phyloP scores from a whole-genome alignment of 2,329 filamentous ascomycete genomes.

The Fusarium sp. region DNA sequence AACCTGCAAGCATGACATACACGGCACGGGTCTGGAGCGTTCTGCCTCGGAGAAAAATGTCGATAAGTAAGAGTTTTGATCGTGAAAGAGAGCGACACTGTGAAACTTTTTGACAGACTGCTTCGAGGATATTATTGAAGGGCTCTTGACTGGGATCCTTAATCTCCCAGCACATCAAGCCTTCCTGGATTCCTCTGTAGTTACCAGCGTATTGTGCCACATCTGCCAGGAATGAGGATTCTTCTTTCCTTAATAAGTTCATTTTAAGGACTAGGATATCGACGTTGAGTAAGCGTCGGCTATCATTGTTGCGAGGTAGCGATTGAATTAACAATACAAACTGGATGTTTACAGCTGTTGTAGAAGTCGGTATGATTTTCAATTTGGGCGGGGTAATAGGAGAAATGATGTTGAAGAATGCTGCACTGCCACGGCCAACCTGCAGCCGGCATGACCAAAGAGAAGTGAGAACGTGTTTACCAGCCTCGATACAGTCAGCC shows the following conservation, averaged over 20 bases:
- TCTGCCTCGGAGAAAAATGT: not conserved
- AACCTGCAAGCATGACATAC: not conserved
- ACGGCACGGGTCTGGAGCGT: not conserved
- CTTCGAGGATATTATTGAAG: not conserved
- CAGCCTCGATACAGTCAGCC: not conserved
- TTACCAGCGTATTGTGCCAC: not conserved
- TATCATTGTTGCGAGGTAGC: not conserved
- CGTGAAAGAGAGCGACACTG: not conserved
- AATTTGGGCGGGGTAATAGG: too few species aligned
- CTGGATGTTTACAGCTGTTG: too few species aligned
- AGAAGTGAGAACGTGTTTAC: too few species aligned
- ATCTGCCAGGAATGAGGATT: not conserved
- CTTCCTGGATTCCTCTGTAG: not conserved
- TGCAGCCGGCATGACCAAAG: too few species aligned
- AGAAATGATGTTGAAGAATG: too few species aligned
- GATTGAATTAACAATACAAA: too few species aligned
- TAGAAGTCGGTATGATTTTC: too few species aligned
- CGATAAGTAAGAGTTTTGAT: not conserved
- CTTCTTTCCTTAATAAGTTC: not conserved
- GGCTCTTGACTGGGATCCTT: not conserved
- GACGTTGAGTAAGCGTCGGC: not conserved
- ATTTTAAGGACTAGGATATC: not conserved
- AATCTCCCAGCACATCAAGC: conserved; percentile 1
- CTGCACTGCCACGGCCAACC: too few species aligned
- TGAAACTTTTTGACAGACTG: not conserved